phyloP scores from a whole-genome alignment of 306 rosid genomes.

The Acacia acuminata region DNA sequence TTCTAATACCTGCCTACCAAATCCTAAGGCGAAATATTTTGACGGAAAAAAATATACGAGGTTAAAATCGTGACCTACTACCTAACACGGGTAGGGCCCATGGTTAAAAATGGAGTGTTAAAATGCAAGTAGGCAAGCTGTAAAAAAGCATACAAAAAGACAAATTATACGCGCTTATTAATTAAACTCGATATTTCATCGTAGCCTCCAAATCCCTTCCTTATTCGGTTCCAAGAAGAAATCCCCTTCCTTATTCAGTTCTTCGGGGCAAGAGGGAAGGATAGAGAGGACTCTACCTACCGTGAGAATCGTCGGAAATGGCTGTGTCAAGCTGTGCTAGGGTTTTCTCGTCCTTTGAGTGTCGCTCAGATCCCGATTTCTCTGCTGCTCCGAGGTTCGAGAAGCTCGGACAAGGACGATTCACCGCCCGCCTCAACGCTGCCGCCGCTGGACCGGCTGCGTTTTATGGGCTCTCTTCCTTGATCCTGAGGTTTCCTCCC shows the following conservation, averaged over 20 bases:
- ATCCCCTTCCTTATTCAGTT: not conserved
- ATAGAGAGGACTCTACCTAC: not conserved
- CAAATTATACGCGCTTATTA: slow-evolving; percentile 19
- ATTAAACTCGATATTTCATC: not conserved
- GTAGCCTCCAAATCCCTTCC: not conserved
- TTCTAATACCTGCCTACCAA: not conserved
- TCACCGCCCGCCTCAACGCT: slow-evolving; percentile 10
- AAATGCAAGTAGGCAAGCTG: not conserved
- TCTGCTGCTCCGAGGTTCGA: slow-evolving; percentile 36
- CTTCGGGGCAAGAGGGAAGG: not conserved
- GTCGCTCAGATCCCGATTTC: slow-evolving; percentile 55
- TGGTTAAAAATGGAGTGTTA: not conserved
- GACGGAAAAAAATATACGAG: not conserved
- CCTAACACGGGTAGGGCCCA: not conserved
- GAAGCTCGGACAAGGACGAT: slow-evolving; percentile 29
- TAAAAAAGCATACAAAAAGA: slow-evolving; percentile 9
- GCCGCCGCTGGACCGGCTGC: slow-evolving; percentile 21
- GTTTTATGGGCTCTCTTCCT: slow-evolving; percentile 42
- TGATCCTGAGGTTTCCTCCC: slow-evolving; percentile 78
- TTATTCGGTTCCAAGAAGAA: not conserved
- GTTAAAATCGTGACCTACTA: not conserved
- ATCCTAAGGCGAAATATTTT: not conserved
- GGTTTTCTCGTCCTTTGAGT: slow-evolving; percentile 43
- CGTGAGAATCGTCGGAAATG: slow-evolving; percentile 38
- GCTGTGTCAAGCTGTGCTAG: slow-evolving; percentile 49